Base-by-base conservation (phyloP, 202 grass and related monocot species). In the Brachypodium distachyon region DNA sequence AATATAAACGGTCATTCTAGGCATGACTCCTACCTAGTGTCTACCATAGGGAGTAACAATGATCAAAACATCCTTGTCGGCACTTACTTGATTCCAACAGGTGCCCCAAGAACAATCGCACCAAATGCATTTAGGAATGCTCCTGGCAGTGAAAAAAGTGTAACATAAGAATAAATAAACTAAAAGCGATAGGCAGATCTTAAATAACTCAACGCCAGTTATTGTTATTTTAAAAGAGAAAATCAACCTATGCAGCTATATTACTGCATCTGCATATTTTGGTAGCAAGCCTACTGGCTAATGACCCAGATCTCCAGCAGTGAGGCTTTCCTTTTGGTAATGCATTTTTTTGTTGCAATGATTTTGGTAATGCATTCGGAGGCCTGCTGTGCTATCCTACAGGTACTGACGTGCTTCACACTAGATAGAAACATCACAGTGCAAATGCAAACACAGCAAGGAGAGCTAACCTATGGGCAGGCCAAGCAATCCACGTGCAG, bases 41-140 rank as follows among this genome's bases (percentile, higher is more conserved):
- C 61, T 51, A 36, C 11, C 38, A 78, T 23, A 23, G 11, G 48
- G 25, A 16, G 36, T 23, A 75, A 16, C 31, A 77, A 22, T n/a
- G 67, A 53, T 0, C 6, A 40, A 21, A 4, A 29, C 5, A n/a
- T 25, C 17, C 54, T 54, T 47, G 31, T 18, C 0, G 58, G 28
- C 9, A 81, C 91, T 88, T 87, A 98, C 89, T 92, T 92, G 60
- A 83, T 67, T 59, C 96, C 87, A 72, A 99, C 73, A 13, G 96
- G 96, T 21, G 92, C 87, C 57, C 92, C 92, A 37, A 96, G 88
- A 87, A 96, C 92, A 57, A 99, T 83, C 22, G 92, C 87, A 22
- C 90, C 92, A 89, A 96, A 96, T 80, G 96, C 90, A 87, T 99
- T 99, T 80, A 99, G n/a, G 37, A 93, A 79, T 13, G 90, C 90